These are phyloP conservation scores for Trichophyton schoenleinii DNA, from an alignment of 2,329 filamentous ascomycete species.

Conservation along the genomic window DNA sequence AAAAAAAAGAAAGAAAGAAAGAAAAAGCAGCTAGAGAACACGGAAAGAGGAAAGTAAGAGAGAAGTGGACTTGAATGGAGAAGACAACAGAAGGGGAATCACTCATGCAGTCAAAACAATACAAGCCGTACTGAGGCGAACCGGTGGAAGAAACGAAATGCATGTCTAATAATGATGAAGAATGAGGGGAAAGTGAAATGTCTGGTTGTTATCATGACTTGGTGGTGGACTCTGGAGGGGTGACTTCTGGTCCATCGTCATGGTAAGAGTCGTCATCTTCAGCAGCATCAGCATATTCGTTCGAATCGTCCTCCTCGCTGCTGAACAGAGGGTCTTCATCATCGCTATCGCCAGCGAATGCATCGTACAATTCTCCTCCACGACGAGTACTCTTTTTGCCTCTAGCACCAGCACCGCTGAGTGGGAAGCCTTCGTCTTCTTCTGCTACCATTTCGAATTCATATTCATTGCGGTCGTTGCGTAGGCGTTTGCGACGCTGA, in stretches of 20 bases:
- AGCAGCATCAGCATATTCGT: constrained; percentile 34
- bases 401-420: constrained; percentile 26
- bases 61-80: not conserved
- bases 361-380: constrained; percentile 90
- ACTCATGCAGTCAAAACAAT: not conserved
- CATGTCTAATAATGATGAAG: not conserved
- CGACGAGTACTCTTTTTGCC: constrained; percentile 43
- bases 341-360: constrained; percentile 87
- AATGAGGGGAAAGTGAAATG: not conserved
- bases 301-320: constrained; percentile 27
- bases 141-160: not conserved
- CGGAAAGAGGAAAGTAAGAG: not conserved
- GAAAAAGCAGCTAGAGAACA: not conserved
- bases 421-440: constrained; percentile 51
- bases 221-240: not conserved
- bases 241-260: not conserved
- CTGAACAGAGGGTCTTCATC: constrained; percentile 46
- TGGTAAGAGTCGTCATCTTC: constrained; percentile 7
- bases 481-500: constrained; percentile 62
- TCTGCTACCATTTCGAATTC: constrained; percentile 90
- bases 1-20: not conserved
- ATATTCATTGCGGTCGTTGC: constrained; percentile 69
- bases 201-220: not conserved
- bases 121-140: not conserved
- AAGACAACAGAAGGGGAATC: constrained; percentile 1